A percentile compares a stretch with the other conserved stretches of the same genome.
These are phyloP conservation scores for Polyporus arcularius DNA, from an alignment of 768 basidiomycete species.

Conservation along the genomic window DNA sequence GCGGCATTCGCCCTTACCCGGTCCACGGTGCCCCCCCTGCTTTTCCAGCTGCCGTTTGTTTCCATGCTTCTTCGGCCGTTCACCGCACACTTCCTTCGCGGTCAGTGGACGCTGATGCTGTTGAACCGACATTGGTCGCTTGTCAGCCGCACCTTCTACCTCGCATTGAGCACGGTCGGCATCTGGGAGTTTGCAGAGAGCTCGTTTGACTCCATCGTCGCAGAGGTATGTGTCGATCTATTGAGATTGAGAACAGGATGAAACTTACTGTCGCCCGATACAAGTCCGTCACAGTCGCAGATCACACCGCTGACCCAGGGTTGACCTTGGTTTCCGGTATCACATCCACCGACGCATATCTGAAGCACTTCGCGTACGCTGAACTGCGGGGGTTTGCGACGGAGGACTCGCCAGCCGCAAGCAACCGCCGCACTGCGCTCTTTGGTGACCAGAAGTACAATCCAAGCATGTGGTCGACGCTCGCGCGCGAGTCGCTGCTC, in stretches of 20 bases:
- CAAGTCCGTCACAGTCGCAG: conserved; percentile 51
- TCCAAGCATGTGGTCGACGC: conserved; percentile 62
- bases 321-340: conserved; percentile 65
- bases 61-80: conserved; percentile 57
- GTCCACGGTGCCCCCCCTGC: conserved; percentile 48
- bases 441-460: conserved; percentile 71
- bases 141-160: conserved; percentile 47
- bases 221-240: conserved; percentile 45
- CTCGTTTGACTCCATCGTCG: conserved; percentile 59
- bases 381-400: conserved; percentile 58
- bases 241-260: background rate
- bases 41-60: conserved; percentile 58
- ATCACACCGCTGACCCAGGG: conserved; percentile 50
- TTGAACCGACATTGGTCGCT: conserved; percentile 48
- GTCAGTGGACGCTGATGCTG: conserved; percentile 54
- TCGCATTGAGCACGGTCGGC: conserved; percentile 52
- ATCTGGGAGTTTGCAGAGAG: conserved; percentile 66
- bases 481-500: conserved; percentile 60
- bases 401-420: conserved; percentile 42
- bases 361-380: conserved; percentile 65
- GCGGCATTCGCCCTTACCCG: conserved; percentile 51
- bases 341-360: conserved; percentile 50
- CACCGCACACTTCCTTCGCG: conserved; percentile 61
- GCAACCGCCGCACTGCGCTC: conserved; percentile 50
- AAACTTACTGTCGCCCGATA: background rate